These are phyloP conservation scores for Aspergillus terreus DNA, from an alignment of 2,329 filamentous ascomycete genomes.

Conservation along the genomic window DNA sequence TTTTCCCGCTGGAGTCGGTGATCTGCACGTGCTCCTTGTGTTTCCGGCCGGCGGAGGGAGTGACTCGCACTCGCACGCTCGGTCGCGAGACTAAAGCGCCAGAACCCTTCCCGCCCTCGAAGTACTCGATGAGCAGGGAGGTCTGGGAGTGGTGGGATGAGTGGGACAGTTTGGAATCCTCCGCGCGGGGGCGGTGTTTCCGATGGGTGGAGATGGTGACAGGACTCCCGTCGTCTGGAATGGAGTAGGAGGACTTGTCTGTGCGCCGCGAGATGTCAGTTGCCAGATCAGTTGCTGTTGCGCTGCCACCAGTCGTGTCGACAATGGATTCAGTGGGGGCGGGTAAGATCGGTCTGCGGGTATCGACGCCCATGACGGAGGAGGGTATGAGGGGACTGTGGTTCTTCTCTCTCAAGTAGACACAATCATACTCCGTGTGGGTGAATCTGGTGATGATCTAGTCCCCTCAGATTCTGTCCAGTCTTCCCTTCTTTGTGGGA, in stretches of 20 bases:
- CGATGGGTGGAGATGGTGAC: constrained; percentile 78
- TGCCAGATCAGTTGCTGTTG: constrained; percentile 45
- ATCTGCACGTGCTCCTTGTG: constrained; percentile 76
- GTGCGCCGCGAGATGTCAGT: constrained; percentile 49
- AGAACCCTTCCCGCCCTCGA: constrained; percentile 69
- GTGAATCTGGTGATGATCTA: not conserved
- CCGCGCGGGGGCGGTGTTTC: constrained; percentile 55
- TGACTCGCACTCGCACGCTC: constrained; percentile 76
- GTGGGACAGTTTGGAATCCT: constrained; percentile 49
- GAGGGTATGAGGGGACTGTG: constrained; percentile 5
- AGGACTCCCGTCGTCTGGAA: constrained; percentile 61
- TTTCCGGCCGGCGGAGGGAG: constrained; percentile 65
- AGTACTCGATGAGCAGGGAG: constrained; percentile 90
- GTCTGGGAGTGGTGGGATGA: constrained; percentile 69
- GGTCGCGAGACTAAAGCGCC: constrained; percentile 63
- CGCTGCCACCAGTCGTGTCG: constrained; percentile 42
- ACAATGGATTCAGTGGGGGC: constrained; percentile 49
- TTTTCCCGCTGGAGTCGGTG: constrained; percentile 74
- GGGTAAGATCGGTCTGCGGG: constrained; percentile 47
- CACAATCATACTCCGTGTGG: constrained; percentile 32
- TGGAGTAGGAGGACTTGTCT: constrained; percentile 49
- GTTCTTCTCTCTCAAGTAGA: constrained; percentile 22
- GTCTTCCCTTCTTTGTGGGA: not conserved
- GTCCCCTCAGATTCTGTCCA: not conserved
- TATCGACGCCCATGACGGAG: constrained; percentile 47